Conservation (phyloP, 495 filamentous ascomycete species). For the Penicillium waksmanii region DNA sequence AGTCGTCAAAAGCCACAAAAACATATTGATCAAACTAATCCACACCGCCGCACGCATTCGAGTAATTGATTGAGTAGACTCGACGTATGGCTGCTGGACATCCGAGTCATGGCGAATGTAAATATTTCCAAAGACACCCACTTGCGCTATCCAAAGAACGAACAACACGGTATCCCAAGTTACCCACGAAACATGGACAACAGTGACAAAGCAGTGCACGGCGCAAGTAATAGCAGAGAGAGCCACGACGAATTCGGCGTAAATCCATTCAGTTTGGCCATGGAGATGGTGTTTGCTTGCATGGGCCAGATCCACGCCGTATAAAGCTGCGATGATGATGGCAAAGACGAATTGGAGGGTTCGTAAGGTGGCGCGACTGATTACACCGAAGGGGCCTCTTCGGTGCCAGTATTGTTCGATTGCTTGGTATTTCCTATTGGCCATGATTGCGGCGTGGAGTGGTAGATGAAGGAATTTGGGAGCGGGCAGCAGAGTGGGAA, state of each 20-base stretch:
- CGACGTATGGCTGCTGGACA: constrained; percentile 48
- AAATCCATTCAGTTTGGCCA: constrained; percentile 69
- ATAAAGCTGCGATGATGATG: constrained; percentile 68
- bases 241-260: constrained; percentile 63
- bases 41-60: constrained; percentile 79
- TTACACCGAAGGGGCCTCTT: constrained; percentile 6
- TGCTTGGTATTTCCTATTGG: neutral
- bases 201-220: constrained; percentile 60
- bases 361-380: constrained; percentile 54
- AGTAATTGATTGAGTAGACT: constrained; percentile 40
- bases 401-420: constrained; percentile 17
- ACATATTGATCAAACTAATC: constrained; percentile 66
- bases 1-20: constrained; percentile 67
- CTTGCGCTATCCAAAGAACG: constrained; percentile 71
- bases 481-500: neutral
- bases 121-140: constrained; percentile 70
- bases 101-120: constrained; percentile 57
- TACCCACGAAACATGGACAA: constrained; percentile 58
- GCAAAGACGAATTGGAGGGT: constrained; percentile 69
- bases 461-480: neutral
- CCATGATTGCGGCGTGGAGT: neutral
- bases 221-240: constrained; percentile 61
- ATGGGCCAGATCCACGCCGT: constrained; percentile 64
- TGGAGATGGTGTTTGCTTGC: constrained; percentile 52
- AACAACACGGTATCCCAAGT: constrained; percentile 68